phyloP scores from a whole-genome alignment of 2,329 filamentous ascomycete genomes.

The Phialophora expanda region DNA sequence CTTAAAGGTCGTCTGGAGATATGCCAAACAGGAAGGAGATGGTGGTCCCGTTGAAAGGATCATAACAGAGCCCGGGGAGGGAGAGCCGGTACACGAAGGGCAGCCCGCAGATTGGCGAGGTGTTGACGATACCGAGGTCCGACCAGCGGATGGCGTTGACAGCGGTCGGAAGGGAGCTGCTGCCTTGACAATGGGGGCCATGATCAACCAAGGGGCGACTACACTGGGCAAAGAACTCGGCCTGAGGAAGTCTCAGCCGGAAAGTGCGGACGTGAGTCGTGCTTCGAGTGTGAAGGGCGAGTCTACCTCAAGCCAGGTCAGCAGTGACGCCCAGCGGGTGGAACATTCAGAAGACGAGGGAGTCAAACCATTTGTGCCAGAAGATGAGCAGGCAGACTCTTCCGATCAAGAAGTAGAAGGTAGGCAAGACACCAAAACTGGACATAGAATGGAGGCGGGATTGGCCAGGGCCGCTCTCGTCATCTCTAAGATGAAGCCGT shows the following conservation, averaged over 20 bases:
- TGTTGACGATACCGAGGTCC: slow-evolving; percentile 45
- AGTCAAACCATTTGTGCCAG: slow-evolving; percentile 46
- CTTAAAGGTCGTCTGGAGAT: slow-evolving; percentile 83
- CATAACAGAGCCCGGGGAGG: slow-evolving; percentile 68
- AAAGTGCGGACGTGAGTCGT: slow-evolving; percentile 70
- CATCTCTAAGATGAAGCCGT: slow-evolving; percentile 34
- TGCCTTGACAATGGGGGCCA: slow-evolving; percentile 32
- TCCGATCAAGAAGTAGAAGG: slow-evolving; percentile 19
- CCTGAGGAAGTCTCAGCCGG: slow-evolving; percentile 67
- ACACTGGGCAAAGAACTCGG: slow-evolving; percentile 69
- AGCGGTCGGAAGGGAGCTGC: slow-evolving; percentile 31
- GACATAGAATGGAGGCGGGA: slow-evolving; percentile 31
- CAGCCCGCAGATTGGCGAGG: slow-evolving; percentile 77
- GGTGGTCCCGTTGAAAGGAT: slow-evolving; percentile 46
- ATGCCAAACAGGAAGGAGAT: slow-evolving; percentile 42
- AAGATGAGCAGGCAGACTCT: slow-evolving; percentile 26
- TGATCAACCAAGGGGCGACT: slow-evolving; percentile 42
- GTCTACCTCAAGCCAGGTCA: slow-evolving; percentile 46
- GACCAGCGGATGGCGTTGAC: slow-evolving; percentile 35
- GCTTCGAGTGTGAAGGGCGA: slow-evolving; percentile 68
- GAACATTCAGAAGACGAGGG: slow-evolving; percentile 47
- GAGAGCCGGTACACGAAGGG: slow-evolving; percentile 72
- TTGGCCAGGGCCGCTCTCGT: slow-evolving; percentile 33
- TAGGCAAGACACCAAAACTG: slow-evolving; percentile 29
- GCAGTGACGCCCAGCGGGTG: slow-evolving; percentile 7